phyloP scores from a whole-genome alignment of 1,139 yeast genomes.

The Barnettozyma hawaiiensis region DNA sequence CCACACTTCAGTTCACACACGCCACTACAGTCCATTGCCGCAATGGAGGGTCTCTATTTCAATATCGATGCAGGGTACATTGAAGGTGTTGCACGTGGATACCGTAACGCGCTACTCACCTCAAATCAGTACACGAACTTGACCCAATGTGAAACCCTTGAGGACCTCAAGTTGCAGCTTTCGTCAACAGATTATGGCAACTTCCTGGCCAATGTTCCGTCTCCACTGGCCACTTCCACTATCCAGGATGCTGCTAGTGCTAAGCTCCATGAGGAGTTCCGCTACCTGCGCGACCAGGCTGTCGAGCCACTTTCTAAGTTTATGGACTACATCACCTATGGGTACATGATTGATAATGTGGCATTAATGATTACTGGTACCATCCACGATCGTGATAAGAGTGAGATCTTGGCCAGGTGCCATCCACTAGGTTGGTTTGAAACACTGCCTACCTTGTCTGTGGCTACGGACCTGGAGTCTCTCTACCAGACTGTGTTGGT shows the following conservation, averaged over 20 bases:
- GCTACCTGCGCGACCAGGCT: constrained; percentile 79
- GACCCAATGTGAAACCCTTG: constrained; percentile 93
- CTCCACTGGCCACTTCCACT: constrained; percentile 74
- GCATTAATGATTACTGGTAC: constrained; percentile 96
- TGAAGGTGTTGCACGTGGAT: constrained; percentile 94
- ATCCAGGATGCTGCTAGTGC: constrained; percentile 75
- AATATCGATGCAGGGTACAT: constrained; percentile 81
- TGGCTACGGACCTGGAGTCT: constrained; percentile 90
- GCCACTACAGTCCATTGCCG: not conserved
- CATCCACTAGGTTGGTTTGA: constrained; percentile 99
- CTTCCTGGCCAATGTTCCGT: constrained; percentile 75
- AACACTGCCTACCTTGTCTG: constrained; percentile 89
- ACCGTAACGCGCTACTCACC: constrained; percentile 76
- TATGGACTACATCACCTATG: constrained; percentile 87
- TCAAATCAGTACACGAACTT: constrained; percentile 80
- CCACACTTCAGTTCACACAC: too few relatives aligned
- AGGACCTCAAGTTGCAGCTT: constrained; percentile 87
- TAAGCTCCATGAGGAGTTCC: constrained; percentile 77
- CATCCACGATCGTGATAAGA: constrained; percentile 85
- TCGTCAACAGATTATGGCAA: constrained; percentile 96
- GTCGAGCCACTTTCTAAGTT: constrained; percentile 74
- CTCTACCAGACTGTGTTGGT: constrained; percentile 90
- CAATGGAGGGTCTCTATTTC: constrained; percentile 83
- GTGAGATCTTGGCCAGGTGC: constrained; percentile 82
- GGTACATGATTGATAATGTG: constrained; percentile 98